A percentile compares a stretch with the other conserved stretches of the same genome.
These are phyloP conservation scores for Biscogniauxia mediterranea DNA, from an alignment of 2,329 filamentous ascomycete species.

Conservation along the genomic window DNA sequence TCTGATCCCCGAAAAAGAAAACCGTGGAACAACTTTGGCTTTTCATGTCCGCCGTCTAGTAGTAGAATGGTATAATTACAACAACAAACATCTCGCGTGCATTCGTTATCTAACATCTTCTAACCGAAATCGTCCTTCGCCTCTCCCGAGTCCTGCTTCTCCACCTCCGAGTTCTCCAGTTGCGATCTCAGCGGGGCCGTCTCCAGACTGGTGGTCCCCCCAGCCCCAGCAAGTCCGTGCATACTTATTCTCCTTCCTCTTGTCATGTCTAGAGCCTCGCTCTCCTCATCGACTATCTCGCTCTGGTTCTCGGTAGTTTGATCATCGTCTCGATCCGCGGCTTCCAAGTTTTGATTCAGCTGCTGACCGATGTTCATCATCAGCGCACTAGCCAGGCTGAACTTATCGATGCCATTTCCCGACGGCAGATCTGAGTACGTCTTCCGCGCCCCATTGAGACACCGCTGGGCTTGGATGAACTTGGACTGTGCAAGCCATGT, in stretches of 20 bases:
- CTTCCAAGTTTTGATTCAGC: slow-evolving; percentile 47
- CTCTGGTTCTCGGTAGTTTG: slow-evolving; percentile 31
- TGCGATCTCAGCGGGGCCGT: slow-evolving; percentile 44
- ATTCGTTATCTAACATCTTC: neutral
- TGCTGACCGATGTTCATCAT: slow-evolving; percentile 50
- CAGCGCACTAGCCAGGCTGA: slow-evolving; percentile 50
- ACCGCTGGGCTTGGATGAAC: slow-evolving; percentile 73
- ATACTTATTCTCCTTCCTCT: slow-evolving; percentile 55
- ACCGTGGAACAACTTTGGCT: neutral
- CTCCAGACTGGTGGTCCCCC: slow-evolving; percentile 42
- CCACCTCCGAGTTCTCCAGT: slow-evolving; percentile 16
- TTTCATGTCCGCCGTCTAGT: neutral
- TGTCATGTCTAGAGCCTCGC: slow-evolving; percentile 54
- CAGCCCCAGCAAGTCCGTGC: slow-evolving; percentile 43
- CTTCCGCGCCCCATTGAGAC: slow-evolving; percentile 66
- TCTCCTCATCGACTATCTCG: slow-evolving; percentile 47
- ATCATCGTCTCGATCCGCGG: slow-evolving; percentile 29
- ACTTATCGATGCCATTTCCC: slow-evolving; percentile 52
- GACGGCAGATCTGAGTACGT: slow-evolving; percentile 52
- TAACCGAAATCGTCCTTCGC: slow-evolving; percentile 30
- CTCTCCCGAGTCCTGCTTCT: slow-evolving; percentile 22
- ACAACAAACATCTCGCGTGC: neutral
- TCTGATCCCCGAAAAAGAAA: neutral
- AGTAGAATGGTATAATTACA: neutral
- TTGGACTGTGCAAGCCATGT: slow-evolving; percentile 79